Evolutionary conservation across 1,139 yeast genomes (phyloP).

Genomic region (Pichia sp.): DNA sequence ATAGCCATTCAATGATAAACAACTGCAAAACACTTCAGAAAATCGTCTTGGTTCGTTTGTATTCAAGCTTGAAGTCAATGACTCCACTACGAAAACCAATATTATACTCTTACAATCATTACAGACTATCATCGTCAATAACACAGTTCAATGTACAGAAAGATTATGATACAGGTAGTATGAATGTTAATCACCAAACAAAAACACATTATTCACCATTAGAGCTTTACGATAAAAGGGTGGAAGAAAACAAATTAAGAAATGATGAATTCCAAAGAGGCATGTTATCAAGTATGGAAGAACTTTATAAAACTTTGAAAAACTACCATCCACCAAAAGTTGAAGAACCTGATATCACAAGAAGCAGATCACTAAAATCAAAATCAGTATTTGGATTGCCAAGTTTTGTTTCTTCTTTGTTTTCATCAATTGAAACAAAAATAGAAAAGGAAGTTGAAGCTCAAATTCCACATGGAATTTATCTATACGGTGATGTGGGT

Average conservation of each 20-base stretch:
- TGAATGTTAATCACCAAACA: neutral
- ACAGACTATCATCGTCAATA: neutral
- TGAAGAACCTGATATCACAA: conserved; percentile 41
- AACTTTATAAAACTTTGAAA: conserved; percentile 42
- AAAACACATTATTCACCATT: conserved; percentile 33
- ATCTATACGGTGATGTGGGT: conserved; percentile 94
- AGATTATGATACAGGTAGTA: neutral
- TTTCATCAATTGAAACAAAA: conserved; percentile 14
- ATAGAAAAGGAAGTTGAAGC: conserved; percentile 8
- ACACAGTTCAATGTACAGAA: neutral
- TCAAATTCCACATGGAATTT: conserved; percentile 64
- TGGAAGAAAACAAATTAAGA: conserved; percentile 36
- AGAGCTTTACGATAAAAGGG: conserved; percentile 40
- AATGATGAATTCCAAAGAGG: conserved; percentile 56
- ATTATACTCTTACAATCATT: neutral
- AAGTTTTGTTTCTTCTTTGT: conserved; percentile 22
- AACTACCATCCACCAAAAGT: conserved; percentile 53
- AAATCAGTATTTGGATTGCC: conserved; percentile 27
- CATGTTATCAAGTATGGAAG: conserved; percentile 49
- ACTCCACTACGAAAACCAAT: neutral
- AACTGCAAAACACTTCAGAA: neutral
- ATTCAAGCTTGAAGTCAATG: neutral
- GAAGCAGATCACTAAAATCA: conserved; percentile 24
- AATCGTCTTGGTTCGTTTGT: neutral
- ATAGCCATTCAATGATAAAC: neutral